Percentiles rank a stretch among this genome's conserved stretches.
Evolutionary conservation across 495 filamentous ascomycete species (phyloP).

Genomic region (Penicillium antarcticum): DNA sequence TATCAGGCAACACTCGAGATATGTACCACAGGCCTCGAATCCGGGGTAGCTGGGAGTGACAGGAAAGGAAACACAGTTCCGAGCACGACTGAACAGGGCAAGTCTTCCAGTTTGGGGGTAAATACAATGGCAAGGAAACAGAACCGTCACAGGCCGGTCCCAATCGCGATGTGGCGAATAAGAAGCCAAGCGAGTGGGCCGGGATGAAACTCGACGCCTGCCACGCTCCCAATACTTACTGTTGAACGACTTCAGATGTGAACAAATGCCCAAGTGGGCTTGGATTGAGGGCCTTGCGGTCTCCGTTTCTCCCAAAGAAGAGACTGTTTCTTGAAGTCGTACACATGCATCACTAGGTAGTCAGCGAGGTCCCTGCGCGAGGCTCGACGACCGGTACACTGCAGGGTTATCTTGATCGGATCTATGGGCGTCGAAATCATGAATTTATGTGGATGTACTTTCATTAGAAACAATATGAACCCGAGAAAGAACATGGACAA

Average conservation of each 20-base stretch:
- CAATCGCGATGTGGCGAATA: constrained; percentile 24
- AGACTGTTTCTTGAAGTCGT: background rate
- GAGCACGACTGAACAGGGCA: constrained; percentile 6
- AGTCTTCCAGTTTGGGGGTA: constrained; percentile 5
- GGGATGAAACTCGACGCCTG: constrained; percentile 25
- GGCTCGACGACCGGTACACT: constrained; percentile 10
- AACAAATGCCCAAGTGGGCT: constrained; percentile 16
- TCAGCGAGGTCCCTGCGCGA: constrained; percentile 1
- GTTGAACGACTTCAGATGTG: constrained; percentile 1
- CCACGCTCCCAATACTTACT: constrained; percentile 9
- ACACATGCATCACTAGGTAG: background rate
- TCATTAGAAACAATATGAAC: constrained; percentile 29
- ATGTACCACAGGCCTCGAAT: constrained; percentile 8
- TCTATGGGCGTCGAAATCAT: constrained; percentile 7
- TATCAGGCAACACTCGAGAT: constrained; percentile 2
- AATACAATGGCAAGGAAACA: constrained; percentile 4
- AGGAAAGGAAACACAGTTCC: background rate
- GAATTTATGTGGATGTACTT: constrained; percentile 16
- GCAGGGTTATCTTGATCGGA: background rate
- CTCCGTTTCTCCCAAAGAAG: background rate
- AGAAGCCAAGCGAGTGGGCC: constrained; percentile 10
- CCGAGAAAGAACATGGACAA: constrained; percentile 24
- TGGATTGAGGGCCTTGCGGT: constrained; percentile 11
- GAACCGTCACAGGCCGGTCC: constrained; percentile 13
- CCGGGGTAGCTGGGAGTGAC: constrained; percentile 10